Percentiles rank a stretch among this genome's conserved stretches.
Evolutionary conservation across 768 basidiomycete species (phyloP).

Genomic region (Lentinula boryana): DNA sequence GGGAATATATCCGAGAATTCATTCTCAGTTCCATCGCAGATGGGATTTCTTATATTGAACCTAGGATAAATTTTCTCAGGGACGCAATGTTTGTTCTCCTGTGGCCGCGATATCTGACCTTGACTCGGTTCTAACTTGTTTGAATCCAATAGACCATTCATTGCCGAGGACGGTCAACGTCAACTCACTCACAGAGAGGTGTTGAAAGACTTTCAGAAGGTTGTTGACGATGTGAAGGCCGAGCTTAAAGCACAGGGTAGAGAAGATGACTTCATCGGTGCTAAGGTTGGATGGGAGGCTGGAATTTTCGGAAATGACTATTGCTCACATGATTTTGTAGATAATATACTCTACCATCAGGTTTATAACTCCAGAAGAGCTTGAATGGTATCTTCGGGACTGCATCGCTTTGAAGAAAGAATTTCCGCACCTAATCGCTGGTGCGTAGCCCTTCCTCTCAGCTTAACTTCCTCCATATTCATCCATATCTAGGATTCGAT

Average conservation of each 20-base stretch:
- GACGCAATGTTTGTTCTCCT: conserved; percentile 32
- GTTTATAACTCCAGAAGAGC: conserved; percentile 44
- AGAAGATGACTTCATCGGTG: conserved; percentile 59
- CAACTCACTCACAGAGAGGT: conserved; percentile 56
- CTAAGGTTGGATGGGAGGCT: conserved; percentile 36
- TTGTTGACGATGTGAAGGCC: conserved; percentile 46
- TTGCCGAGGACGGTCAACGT: conserved; percentile 48
- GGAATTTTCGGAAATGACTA: background rate
- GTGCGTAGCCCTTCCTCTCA: conserved; percentile 23
- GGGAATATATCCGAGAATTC: conserved; percentile 57
- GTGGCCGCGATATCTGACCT: background rate
- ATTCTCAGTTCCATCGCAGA: conserved; percentile 59
- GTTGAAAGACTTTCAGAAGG: conserved; percentile 46
- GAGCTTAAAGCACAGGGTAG: conserved; percentile 47
- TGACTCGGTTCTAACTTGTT: background rate
- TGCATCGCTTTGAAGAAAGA: conserved; percentile 68
- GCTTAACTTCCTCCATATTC: background rate
- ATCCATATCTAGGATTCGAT: conserved; percentile 53
- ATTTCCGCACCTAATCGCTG: conserved; percentile 68
- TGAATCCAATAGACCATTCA: conserved; percentile 39
- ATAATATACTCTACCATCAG: conserved; percentile 69
- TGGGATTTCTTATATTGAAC: conserved; percentile 67
- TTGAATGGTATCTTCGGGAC: conserved; percentile 68
- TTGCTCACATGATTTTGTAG: conserved; percentile 23
- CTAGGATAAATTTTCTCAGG: conserved; percentile 56